Percentiles rank a stretch among this genome's conserved stretches.
Conservation (phyloP, 83 land plant genomes). For the Picea abies region DNA sequence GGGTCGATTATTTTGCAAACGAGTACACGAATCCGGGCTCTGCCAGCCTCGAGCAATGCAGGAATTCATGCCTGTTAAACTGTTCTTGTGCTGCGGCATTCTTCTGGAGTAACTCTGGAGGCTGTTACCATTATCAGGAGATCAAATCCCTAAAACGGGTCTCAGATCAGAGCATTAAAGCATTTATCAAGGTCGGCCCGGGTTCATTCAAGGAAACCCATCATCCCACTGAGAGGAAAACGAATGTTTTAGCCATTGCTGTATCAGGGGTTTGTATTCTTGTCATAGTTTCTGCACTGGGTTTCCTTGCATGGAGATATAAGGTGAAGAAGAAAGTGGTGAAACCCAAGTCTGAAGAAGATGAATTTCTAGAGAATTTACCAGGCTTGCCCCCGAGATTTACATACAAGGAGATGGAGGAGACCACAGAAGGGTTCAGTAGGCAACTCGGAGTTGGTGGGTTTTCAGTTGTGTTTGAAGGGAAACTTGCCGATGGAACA, state of each 20-base stretch:
- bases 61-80: constrained; percentile 36
- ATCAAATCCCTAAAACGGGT: constrained; percentile 47
- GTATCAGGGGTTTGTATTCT: constrained; percentile 32
- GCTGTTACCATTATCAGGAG: constrained; percentile 48
- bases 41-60: constrained; percentile 41
- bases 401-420: constrained; percentile 19
- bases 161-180: constrained; percentile 16
- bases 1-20: constrained; percentile 53
- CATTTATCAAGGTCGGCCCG: constrained; percentile 43
- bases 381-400: constrained; percentile 20
- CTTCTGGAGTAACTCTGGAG: constrained; percentile 43
- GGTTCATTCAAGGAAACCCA: constrained; percentile 14
- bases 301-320: constrained; percentile 29
- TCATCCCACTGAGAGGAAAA: background rate
- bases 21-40: constrained; percentile 28
- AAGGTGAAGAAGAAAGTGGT: constrained; percentile 18
- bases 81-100: constrained; percentile 67
- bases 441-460: constrained; percentile 22
- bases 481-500: constrained; percentile 16
- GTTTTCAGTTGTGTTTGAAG: constrained; percentile 14
- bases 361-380: constrained; percentile 50
- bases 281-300: constrained; percentile 10
- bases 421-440: constrained; percentile 19
- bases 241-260: constrained; percentile 29
- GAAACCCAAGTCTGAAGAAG: constrained; percentile 45